Base-by-base conservation (phyloP, 2,329 filamentous ascomycete genomes). In the Ophiognomonia clavigignenti-juglandacearum region DNA sequence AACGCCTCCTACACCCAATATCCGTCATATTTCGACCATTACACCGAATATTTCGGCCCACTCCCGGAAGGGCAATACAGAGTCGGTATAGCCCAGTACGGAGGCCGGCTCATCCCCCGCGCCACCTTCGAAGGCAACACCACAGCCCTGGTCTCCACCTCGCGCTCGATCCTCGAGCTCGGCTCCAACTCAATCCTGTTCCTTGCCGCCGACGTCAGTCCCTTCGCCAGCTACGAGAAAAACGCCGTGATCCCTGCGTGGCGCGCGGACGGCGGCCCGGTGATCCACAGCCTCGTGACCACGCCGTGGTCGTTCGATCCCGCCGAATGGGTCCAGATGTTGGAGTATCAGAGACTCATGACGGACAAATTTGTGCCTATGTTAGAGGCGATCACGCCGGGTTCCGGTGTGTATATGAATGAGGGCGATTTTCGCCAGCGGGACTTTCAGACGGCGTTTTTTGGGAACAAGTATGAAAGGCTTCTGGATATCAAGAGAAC, bases 391-490 rank as follows among this genome's bases (percentile, higher is more conserved):
- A 60, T 63, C 6, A 66, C 69, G 0, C 70, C 70, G 4, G 68
- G 63, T 2, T 60, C 60, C 1, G 72, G 73, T 4, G 63, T 70
- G 4, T 77, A 77, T 52, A 58, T 74, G 56, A 77, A 76, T 51
- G 77, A 81, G 63, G 71, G 65, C 3, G 71, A 78, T 56, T 69
- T 73, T 35, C 63, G 66, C 48, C 66, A 77, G 57, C 67, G 66
- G 1, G 54, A 71, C 45, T 78, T 64, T 54, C 62, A 73, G 54
- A 55, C 66, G 24, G 61, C 58, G 3, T 77, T 77, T 59, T 78
- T 67, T 54, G 75, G 74, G 1, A 51, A 32, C 6, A 74, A 74
- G 40, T 77, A 76, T 51, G 55, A 54, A 4, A 57, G 53, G 34
- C 55, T 77, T 36, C 50, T 65, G 19, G 27, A 43, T 4, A 64